Evolutionary conservation across 192 early-diverging fungal genomes (phyloP).

Genomic region (Diversispora epigaea): DNA sequence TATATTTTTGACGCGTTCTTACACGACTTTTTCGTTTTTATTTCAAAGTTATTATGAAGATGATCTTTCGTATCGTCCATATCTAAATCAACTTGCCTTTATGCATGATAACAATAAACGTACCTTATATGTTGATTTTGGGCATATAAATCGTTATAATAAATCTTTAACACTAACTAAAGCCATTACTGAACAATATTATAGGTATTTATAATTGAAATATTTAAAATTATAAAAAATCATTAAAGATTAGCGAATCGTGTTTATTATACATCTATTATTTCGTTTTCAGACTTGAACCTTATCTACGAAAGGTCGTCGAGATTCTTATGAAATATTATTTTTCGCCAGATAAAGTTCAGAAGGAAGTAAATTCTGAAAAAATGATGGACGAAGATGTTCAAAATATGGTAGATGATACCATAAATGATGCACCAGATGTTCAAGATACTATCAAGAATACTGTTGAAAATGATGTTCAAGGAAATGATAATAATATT

Average conservation of each 20-base stretch:
- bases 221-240: neutral
- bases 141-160: conserved; percentile 50
- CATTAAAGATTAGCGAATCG: neutral
- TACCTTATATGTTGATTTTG: conserved; percentile 77
- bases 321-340: conserved; percentile 74
- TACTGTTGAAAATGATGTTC: conserved; percentile 10
- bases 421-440: conserved; percentile 35
- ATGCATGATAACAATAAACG: conserved; percentile 33
- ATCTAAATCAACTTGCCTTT: neutral
- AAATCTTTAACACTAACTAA: conserved; percentile 59
- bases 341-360: conserved; percentile 58
- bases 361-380: conserved; percentile 3
- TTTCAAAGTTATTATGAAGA: neutral
- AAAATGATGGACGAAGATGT: neutral
- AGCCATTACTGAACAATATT: conserved; percentile 69
- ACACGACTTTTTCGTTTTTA: neutral
- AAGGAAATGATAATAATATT: no score
- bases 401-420: conserved; percentile 31
- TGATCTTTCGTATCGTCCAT: neutral
- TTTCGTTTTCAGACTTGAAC: conserved; percentile 56
- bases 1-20: neutral
- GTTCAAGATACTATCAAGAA: conserved; percentile 41
- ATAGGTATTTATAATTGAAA: conserved; percentile 49
- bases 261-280: neutral
- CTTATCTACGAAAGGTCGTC: conserved; percentile 82